phyloP scores from a whole-genome alignment of 2,329 filamentous ascomycete genomes.

The Fusarium sp. region DNA sequence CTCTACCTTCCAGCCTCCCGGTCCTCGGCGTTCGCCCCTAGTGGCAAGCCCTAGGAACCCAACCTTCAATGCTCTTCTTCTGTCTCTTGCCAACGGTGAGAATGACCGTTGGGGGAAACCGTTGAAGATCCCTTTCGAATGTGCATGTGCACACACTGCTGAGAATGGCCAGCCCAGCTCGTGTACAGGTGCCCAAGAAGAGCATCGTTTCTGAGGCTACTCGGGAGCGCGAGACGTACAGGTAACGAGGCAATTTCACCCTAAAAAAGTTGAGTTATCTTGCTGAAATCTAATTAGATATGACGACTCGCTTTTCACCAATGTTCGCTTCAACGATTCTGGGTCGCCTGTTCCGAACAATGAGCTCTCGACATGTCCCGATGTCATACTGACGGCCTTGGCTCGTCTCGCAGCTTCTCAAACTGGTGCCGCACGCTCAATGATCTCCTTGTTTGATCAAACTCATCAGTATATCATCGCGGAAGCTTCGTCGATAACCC shows the following conservation, averaged over 20 bases:
- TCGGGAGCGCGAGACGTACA: constrained; percentile 47
- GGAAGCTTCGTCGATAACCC: constrained; percentile 57
- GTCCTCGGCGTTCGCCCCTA: constrained; percentile 5
- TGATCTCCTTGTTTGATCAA: constrained; percentile 62
- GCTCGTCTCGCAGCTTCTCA: constrained; percentile 58
- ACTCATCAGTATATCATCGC: constrained; percentile 60
- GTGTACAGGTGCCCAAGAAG: constrained; percentile 11
- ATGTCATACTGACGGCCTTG: constrained; percentile 56
- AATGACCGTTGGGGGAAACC: not conserved
- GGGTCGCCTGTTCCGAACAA: constrained; percentile 35
- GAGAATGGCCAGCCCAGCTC: constrained; percentile 2
- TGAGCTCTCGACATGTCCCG: constrained; percentile 43
- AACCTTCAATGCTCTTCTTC: not conserved
- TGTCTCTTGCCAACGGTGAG: not conserved
- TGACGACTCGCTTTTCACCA: constrained; percentile 15
- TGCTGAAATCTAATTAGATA: not conserved
- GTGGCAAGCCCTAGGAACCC: not conserved
- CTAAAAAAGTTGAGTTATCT: not conserved
- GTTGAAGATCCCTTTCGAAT: not conserved
- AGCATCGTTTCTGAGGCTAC: constrained; percentile 37
- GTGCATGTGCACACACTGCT: not conserved
- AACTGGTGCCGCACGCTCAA: constrained; percentile 51
- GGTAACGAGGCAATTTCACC: constrained; percentile 23
- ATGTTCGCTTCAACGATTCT: constrained; percentile 38
- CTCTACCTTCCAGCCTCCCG: not conserved